phyloP scores from a whole-genome alignment of 1,284 basidiomycete genomes.

The Volvariella volvacea region DNA sequence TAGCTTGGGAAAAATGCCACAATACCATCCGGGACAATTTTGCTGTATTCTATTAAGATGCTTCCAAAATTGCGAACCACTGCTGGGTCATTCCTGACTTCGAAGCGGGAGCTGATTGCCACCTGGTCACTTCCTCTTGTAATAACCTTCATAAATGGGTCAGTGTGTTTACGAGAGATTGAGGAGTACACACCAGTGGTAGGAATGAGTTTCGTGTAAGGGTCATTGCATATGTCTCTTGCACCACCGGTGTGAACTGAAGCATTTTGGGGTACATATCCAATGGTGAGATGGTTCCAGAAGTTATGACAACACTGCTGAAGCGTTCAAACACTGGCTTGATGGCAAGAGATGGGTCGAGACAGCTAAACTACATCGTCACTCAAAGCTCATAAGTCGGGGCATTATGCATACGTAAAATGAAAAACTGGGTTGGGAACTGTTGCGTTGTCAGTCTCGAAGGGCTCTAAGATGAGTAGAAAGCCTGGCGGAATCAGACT shows the following conservation, averaged over 20 bases:
- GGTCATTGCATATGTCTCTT: constrained; percentile 98
- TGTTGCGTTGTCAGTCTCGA: constrained; percentile 97
- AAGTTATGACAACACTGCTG: constrained; percentile 97
- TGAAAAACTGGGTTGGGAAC: constrained; percentile 99
- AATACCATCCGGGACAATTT: constrained; percentile 98
- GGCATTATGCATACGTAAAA: constrained; percentile 66
- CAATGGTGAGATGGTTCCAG: constrained; percentile 95
- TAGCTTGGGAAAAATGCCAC: constrained; percentile 99
- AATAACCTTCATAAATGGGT: constrained; percentile 65
- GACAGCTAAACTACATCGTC: constrained; percentile 52
- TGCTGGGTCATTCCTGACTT: constrained; percentile 98
- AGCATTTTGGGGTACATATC: constrained; percentile 99
- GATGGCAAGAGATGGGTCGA: constrained; percentile 97
- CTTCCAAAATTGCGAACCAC: constrained; percentile 99
- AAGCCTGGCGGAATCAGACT: constrained; percentile 65
- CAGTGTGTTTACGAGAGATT: not conserved
- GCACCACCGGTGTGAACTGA: constrained; percentile 94
- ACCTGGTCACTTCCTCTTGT: constrained; percentile 98
- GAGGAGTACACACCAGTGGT: constrained; percentile 64
- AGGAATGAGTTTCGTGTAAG: constrained; percentile 95
- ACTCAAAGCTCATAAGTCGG: constrained; percentile 3
- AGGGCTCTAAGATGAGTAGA: constrained; percentile 95
- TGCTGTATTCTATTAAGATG: constrained; percentile 96
- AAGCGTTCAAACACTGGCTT: constrained; percentile 98
- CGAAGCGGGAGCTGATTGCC: constrained; percentile 97